Evolutionary conservation across 176 grass and related monocot species (phyloP).

Genomic region (Eragrostis nindensis): DNA sequence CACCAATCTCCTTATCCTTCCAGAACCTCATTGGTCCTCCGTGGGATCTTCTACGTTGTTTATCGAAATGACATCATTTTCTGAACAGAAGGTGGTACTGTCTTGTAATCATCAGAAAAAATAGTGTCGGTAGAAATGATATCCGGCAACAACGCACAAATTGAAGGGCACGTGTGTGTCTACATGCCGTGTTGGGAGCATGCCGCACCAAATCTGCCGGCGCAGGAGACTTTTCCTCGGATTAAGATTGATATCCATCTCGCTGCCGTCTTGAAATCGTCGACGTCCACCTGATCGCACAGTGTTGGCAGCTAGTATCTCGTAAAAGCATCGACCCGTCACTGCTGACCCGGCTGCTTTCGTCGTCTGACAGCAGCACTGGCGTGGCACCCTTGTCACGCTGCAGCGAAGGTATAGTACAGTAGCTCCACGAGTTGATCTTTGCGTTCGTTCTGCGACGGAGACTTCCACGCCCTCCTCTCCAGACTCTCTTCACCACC

Average conservation of each 20-base stretch:
- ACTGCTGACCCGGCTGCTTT: background rate
- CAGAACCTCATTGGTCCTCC: too few species aligned
- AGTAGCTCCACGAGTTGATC: background rate
- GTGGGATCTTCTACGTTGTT: too few species aligned
- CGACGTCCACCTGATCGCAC: background rate
- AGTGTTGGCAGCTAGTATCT: too few species aligned
- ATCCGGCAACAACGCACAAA: background rate
- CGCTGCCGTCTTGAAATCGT: background rate
- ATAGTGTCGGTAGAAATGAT: background rate
- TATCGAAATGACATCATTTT: too few species aligned
- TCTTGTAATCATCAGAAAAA: too few species aligned
- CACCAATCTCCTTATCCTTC: too few species aligned
- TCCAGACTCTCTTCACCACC: background rate
- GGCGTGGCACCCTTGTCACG: slow-evolving; percentile 26
- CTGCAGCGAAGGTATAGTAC: background rate
- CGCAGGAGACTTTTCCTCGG: background rate
- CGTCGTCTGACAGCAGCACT: background rate
- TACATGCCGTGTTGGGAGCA: background rate
- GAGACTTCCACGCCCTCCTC: background rate
- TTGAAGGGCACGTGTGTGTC: background rate
- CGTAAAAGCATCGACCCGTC: background rate
- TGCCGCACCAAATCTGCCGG: background rate
- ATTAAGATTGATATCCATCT: background rate
- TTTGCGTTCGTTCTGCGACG: background rate
- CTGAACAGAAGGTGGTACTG: too few species aligned